Evolutionary conservation across 139 green algal genomes (phyloP), one percentile per base, ranked within the genome.

Genomic region (Desmodesmus armatus): DNA sequence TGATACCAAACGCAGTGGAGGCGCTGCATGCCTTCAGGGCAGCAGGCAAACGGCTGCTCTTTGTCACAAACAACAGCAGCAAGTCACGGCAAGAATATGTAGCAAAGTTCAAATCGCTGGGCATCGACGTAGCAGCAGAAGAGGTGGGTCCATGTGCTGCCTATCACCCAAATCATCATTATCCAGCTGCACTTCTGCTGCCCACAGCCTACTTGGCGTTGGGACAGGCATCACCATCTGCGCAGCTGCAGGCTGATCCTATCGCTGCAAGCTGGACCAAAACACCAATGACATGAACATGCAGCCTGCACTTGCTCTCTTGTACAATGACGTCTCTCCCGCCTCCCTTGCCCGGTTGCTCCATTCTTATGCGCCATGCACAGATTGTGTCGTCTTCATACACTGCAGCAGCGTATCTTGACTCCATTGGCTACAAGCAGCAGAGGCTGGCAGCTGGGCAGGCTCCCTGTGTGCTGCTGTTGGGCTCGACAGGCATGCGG

Each of bases 41-140:
- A 0, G 63, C 41, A 5, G 93, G 92, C 76, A 94, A 95, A 86
- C 90, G 88, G 17, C 76, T 95, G 29, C 75, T 95, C 31, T 96
- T 95, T 78, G 85, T 95, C 0, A 96, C 92, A 37, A 96, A 96
- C 86, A 96, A 96, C 88, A 76, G 79, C 29, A 85, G 63, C 70
- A 89, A 91, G 73, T 90, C 84, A 2, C 49, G 90, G 15, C 9
- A 19, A n/a, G 49, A 84, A 49, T 95, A 94, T 51, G 77, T 88
- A 1, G 31, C 21, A 3, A 94, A 94, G 66, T 93, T 95, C 49
- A 25, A 35, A 5, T 62, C 78, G 5, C 77, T 95, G 58, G 89
- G 90, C 39, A 89, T 95, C 27, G 47, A 94, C 55, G 92, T 88
- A 3, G 67, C 82, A 3, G 55, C 87, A 3, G 58, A 89, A 35